Conservation (phyloP, 169 alveolate species). For the Plasmodium coatneyi region DNA sequence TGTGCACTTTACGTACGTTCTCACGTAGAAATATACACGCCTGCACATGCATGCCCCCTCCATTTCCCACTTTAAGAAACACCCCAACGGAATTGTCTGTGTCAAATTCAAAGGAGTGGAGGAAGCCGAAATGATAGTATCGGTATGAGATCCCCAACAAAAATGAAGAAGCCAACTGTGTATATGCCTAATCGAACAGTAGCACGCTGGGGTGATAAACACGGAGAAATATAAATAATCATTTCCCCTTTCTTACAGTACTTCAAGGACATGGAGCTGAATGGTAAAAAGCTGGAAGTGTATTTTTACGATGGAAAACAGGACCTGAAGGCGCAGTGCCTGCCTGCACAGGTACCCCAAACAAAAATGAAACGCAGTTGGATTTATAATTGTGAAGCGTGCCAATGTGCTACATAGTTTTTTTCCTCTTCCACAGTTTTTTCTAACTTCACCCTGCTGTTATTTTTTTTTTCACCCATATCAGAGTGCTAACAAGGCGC, state of each 20-base stretch:
- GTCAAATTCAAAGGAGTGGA: conserved; percentile 86
- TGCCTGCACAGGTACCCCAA: conserved; percentile 75
- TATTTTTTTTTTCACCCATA: neutral
- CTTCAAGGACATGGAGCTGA: conserved; percentile 84
- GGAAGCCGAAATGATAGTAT: conserved; percentile 85
- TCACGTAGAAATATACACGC: neutral
- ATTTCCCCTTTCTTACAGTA: conserved; percentile 77
- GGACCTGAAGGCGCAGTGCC: conserved; percentile 87
- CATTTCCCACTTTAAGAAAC: conserved; percentile 84
- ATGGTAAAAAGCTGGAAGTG: conserved; percentile 86
- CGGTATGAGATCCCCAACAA: conserved; percentile 39
- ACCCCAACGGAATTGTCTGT: conserved; percentile 91
- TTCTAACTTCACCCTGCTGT: neutral
- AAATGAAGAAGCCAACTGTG: neutral
- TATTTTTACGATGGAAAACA: conserved; percentile 90
- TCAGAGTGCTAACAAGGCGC: conserved; percentile 3
- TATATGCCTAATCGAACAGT: neutral
- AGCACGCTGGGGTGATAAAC: neutral
- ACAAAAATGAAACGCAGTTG: neutral
- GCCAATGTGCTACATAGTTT: neutral
- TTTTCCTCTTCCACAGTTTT: neutral
- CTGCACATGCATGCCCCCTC: conserved; percentile 5
- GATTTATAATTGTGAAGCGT: neutral
- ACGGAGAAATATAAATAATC: neutral
- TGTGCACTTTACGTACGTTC: neutral